Base-by-base conservation (phyloP, 73 alveolate genomes). In the Tetrahymena thermophila region DNA sequence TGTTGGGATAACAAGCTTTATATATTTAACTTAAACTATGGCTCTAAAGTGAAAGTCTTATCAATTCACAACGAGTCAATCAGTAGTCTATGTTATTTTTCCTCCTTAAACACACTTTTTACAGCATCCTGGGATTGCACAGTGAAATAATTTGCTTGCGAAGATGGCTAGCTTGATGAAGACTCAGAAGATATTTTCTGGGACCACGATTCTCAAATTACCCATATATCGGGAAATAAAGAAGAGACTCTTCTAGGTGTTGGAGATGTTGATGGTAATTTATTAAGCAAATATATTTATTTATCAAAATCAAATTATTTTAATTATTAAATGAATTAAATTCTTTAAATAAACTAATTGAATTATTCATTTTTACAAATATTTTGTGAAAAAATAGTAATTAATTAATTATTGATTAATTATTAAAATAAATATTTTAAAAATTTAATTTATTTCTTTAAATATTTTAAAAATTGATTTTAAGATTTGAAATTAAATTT, bases 61-160 rank as follows among this genome's bases (percentile, higher is more conserved):
- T 94, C 85, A 31, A 95, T 95, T 23, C 97, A 95, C 85, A 94
- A 96, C 56, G 97, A 96, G 35, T 96, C 98, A 31, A 95, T 96
- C n/a, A 95, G 97, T 42, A 85, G 96, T n/a, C 35, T 96, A 10
- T 85, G 84, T 23, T 96, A 93, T 23, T 84, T 96, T 23, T 14
- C 56, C 19, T 94, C 85, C 15, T 37, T 58, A 42, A 94, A 93
- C 43, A 56, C 57, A 13, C 85, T 96, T 34, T 94, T 96, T 43
- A 95, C 97, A 40, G 98, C 96, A 40, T 96, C 98, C 58, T 96
- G 98, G 97, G 98, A 96, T 95, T 95, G 96, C 37, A 93, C 96
- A 31, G 55, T 96, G 4, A 96, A 96, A 85, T 43, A 85, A 40
- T 96, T 96, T 71, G 97, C 93, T 3, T 95, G 97, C 55, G 56